Conservation (phyloP, 306 rosid species). For the Cicer chorassanicum region DNA sequence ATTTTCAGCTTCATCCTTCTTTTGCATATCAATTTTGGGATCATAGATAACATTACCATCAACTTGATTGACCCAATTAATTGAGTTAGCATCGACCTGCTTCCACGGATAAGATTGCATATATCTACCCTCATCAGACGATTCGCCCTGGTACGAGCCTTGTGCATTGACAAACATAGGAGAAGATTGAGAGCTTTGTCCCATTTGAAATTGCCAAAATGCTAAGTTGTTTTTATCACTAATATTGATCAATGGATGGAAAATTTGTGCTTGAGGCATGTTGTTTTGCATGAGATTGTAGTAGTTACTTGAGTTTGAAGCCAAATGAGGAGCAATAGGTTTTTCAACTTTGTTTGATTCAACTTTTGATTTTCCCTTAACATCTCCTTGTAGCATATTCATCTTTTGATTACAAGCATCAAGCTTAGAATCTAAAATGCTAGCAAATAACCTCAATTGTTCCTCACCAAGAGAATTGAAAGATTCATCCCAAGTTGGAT, state of each 20-base stretch:
- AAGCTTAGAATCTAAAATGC: conserved; percentile 40
- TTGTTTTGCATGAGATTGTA: conserved; percentile 24
- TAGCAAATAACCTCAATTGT: conserved; percentile 17
- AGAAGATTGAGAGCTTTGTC: conserved; percentile 25
- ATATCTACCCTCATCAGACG: not conserved
- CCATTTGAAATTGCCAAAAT: not conserved
- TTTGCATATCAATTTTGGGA: not conserved
- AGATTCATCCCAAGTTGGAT: conserved; percentile 40
- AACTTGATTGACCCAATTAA: not conserved
- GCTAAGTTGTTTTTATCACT: not conserved
- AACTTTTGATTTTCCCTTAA: conserved; percentile 24
- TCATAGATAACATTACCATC: not conserved
- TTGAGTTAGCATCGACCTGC: not conserved
- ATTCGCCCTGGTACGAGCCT: not conserved
- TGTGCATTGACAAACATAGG: not conserved
- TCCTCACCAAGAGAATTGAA: conserved; percentile 30
- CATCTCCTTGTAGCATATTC: conserved; percentile 15
- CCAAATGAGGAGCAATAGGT: not conserved
- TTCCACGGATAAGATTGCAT: not conserved
- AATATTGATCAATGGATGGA: conserved; percentile 8
- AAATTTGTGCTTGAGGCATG: conserved; percentile 11
- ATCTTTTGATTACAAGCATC: conserved; percentile 42
- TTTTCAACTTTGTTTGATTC: not conserved
- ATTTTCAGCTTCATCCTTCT: not conserved
- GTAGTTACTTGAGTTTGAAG: conserved; percentile 27